phyloP scores from a whole-genome alignment of 768 basidiomycete species.

The Tulasnella sp. region DNA sequence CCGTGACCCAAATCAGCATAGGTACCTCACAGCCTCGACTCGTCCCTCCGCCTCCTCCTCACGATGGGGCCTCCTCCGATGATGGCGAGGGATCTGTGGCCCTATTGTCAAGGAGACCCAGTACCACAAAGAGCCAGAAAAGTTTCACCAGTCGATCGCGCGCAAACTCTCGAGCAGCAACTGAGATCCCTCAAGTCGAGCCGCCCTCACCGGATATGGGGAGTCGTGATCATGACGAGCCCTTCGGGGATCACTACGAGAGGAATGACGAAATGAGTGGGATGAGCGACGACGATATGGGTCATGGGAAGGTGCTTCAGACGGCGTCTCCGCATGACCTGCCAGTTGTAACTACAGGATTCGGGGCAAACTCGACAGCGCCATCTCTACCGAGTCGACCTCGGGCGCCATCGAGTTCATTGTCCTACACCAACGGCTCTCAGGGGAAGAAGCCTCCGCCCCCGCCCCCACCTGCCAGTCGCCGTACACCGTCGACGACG shows the following conservation, averaged over 20 bases:
- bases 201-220: slow-evolving; percentile 18
- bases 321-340: too few species aligned
- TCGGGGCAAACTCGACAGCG: background rate
- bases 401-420: slow-evolving; percentile 12
- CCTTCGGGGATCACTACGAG: slow-evolving; percentile 35
- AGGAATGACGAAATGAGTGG: slow-evolving; percentile 25
- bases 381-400: slow-evolving; percentile 5
- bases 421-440: slow-evolving; percentile 10
- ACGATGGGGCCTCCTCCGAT: slow-evolving; percentile 19
- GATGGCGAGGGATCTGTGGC: slow-evolving; percentile 20
- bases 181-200: background rate
- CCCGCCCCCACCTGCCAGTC: slow-evolving; percentile 52
- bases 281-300: slow-evolving; percentile 20
- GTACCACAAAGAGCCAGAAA: slow-evolving; percentile 20
- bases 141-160: slow-evolving; percentile 26
- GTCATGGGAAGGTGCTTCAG: slow-evolving; percentile 13
- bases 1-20: background rate
- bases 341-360: too few species aligned
- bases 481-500: slow-evolving; percentile 25
- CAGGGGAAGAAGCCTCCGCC: slow-evolving; percentile 44
- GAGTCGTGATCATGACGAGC: slow-evolving; percentile 40
- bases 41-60: slow-evolving; percentile 23
- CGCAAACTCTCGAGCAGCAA: slow-evolving; percentile 19
- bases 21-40: background rate
- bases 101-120: slow-evolving; percentile 23